Conservation (phyloP, 1,139 yeast genomes). For the Pichiaceae sp. region DNA sequence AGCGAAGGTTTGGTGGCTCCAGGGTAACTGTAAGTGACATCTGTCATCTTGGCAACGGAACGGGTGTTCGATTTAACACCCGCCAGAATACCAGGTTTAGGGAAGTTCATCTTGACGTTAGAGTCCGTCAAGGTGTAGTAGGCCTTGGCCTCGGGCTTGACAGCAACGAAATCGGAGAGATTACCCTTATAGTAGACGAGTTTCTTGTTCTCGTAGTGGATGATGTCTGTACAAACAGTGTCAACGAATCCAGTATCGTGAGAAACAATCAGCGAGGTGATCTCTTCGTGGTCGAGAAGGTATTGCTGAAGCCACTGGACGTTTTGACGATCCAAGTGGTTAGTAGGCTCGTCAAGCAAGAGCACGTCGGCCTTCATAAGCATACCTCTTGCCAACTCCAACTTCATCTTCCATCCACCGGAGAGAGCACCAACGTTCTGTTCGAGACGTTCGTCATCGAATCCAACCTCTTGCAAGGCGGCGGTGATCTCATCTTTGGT, state of each 20-base stretch:
- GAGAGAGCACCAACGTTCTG: conserved; percentile 92
- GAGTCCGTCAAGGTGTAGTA: conserved; percentile 94
- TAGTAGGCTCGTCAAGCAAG: conserved; percentile 95
- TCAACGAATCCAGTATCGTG: conserved; percentile 97
- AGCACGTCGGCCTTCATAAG: conserved; percentile 94
- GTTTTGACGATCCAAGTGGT: conserved; percentile 91
- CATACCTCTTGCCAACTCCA: conserved; percentile 97
- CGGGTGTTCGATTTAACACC: conserved; percentile 95
- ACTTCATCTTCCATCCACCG: conserved; percentile 99
- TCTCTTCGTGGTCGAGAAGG: conserved; percentile 68
- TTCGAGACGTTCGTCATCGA: conserved; percentile 78
- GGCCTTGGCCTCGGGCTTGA: conserved; percentile 92
- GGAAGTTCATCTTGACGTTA: conserved; percentile 94
- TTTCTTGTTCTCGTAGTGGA: conserved; percentile 93
- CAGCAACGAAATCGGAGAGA: conserved; percentile 82
- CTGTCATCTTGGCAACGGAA: conserved; percentile 84
- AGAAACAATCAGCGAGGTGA: conserved; percentile 91
- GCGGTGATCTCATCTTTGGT: conserved; percentile 60
- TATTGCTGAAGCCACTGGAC: conserved; percentile 93
- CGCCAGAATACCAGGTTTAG: conserved; percentile 93
- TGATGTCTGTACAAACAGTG: conserved; percentile 91
- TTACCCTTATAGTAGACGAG: conserved; percentile 95
- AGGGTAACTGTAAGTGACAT: conserved; percentile 85
- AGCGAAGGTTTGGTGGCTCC: conserved; percentile 84
- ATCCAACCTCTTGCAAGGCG: conserved; percentile 82